Evolutionary conservation across 805 yeast genomes (phyloP).

Genomic region (Kodamaea laetipori): DNA sequence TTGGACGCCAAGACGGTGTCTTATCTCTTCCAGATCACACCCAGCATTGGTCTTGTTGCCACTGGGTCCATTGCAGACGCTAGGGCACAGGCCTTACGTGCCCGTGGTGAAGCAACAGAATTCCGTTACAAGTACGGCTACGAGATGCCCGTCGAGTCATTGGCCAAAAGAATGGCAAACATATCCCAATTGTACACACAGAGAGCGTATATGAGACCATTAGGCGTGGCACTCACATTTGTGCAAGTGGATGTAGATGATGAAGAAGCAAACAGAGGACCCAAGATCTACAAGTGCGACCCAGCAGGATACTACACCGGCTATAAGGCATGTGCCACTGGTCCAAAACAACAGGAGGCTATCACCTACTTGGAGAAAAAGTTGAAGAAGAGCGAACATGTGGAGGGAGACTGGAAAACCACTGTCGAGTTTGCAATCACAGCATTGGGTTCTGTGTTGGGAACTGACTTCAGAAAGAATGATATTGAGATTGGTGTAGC

Average conservation of each 20-base stretch:
- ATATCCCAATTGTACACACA: constrained; percentile 94
- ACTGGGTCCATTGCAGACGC: constrained; percentile 98
- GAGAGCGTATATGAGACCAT: constrained; percentile 97
- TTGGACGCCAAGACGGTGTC: constrained; percentile 86
- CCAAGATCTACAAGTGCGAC: constrained; percentile 87
- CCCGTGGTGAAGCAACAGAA: constrained; percentile 94
- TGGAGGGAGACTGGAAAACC: constrained; percentile 81
- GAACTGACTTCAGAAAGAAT: constrained; percentile 90
- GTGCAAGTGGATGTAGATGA: constrained; percentile 58
- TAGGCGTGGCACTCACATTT: constrained; percentile 91
- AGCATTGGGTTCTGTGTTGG: constrained; percentile 80
- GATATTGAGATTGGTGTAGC: constrained; percentile 95
- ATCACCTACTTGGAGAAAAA: constrained; percentile 87
- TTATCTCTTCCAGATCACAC: constrained; percentile 80
- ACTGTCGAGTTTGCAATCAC: constrained; percentile 89
- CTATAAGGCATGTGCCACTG: constrained; percentile 89
- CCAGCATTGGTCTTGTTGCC: constrained; percentile 82
- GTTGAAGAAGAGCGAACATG: constrained; percentile 67
- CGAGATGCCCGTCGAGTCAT: constrained; percentile 92
- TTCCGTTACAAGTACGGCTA: constrained; percentile 93
- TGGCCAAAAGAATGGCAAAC: constrained; percentile 95
- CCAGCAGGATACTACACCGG: constrained; percentile 97
- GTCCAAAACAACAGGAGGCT: constrained; percentile 97
- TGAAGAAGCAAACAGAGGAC: constrained; percentile 84
- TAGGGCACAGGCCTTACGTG: constrained; percentile 83